These are phyloP conservation scores for Trichoderma asperellum DNA, from an alignment of 2,329 filamentous ascomycete species.

Conservation along the genomic window DNA sequence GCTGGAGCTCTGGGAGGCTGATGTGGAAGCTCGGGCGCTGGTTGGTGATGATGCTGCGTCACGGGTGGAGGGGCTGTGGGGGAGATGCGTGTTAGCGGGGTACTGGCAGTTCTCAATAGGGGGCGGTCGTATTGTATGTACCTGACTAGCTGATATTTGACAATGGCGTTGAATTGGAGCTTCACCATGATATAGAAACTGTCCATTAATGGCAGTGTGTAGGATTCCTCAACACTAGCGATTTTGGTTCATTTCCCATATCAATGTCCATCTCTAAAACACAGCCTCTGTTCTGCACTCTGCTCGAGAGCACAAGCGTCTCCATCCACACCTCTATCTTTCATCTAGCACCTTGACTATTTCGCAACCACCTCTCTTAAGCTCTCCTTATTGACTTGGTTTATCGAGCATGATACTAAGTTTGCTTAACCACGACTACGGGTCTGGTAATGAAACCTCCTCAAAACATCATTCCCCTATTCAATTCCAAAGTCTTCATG, in stretches of 20 bases:
- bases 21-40: constrained; percentile 20
- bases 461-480: not conserved
- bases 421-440: not conserved
- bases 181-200: not conserved
- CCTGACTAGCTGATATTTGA: not conserved
- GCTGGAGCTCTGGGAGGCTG: constrained; percentile 25
- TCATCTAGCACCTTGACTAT: not conserved
- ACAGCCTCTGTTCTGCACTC: too few species aligned
- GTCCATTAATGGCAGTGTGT: not conserved
- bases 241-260: not conserved
- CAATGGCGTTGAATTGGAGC: not conserved
- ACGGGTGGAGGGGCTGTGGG: constrained; percentile 39
- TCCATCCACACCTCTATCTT: not conserved
- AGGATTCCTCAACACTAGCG: not conserved
- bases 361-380: not conserved
- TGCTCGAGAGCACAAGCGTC: not conserved
- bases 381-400: not conserved
- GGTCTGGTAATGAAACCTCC: not conserved
- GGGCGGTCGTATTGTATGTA: not conserved
- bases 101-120: not conserved
- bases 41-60: constrained; percentile 39
- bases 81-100: not conserved
- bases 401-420: too few species aligned
- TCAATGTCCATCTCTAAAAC: not conserved
- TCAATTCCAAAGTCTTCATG: not conserved